Conservation (phyloP, 441 rosid genomes). For the Aquilaria agallochum region DNA sequence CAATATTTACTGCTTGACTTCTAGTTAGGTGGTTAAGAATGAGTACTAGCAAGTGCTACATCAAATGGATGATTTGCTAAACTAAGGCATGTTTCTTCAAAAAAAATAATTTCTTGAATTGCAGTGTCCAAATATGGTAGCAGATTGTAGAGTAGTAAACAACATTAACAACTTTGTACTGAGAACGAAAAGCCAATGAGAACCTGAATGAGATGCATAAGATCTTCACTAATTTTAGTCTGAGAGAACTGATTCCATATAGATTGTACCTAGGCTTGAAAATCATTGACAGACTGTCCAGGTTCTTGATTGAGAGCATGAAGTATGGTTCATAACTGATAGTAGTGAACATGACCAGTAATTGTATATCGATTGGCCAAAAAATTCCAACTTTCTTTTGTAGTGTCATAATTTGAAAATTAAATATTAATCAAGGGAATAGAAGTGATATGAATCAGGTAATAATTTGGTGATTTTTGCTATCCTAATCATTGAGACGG, state of each 20-base stretch:
- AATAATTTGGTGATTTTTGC: conserved; percentile 7
- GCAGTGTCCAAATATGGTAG: too few species aligned
- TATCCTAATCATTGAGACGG: conserved; percentile 5
- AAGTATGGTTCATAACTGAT: background rate
- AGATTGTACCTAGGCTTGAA: conserved; percentile 3
- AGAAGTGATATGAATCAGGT: background rate
- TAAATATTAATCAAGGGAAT: background rate
- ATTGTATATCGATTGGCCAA: background rate
- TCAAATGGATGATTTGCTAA: too few species aligned
- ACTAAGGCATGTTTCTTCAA: too few species aligned
- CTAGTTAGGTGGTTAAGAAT: too few species aligned
- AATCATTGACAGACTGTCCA: conserved; percentile 5
- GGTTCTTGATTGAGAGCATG: background rate
- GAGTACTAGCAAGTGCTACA: too few species aligned
- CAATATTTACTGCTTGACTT: too few species aligned
- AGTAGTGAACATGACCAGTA: background rate
- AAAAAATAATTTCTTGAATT: too few species aligned
- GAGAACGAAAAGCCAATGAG: too few species aligned
- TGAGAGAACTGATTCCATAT: conserved; percentile 11
- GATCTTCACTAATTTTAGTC: background rate
- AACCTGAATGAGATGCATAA: too few species aligned
- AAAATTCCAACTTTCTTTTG: background rate
- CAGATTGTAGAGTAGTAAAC: too few species aligned
- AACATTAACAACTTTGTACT: too few species aligned
- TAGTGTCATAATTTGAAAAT: background rate